phyloP scores from a whole-genome alignment of 192 early-diverging fungal genomes.

The Pilobolus umbonatus region DNA sequence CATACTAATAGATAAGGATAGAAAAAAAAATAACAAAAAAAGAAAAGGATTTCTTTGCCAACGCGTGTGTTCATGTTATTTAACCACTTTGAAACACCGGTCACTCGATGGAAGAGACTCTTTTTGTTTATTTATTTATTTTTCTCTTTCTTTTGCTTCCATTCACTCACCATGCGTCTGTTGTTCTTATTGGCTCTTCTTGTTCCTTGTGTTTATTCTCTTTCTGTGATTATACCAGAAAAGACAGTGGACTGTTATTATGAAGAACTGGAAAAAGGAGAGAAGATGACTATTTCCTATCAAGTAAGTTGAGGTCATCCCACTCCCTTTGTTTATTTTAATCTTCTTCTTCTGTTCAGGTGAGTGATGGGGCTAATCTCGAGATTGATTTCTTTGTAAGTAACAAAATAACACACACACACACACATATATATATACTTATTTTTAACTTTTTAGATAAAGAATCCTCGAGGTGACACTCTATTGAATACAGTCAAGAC shows the following conservation, averaged over 20 bases:
- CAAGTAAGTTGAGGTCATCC: slow-evolving; percentile 33
- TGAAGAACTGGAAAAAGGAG: slow-evolving; percentile 53
- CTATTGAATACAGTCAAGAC: slow-evolving; percentile 33
- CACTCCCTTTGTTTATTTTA: background rate
- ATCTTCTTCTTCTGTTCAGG: slow-evolving; percentile 21
- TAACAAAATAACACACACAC: background rate
- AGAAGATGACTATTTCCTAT: slow-evolving; percentile 63
- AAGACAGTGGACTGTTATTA: slow-evolving; percentile 53
- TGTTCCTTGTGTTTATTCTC: slow-evolving; percentile 6
- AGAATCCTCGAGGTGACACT: slow-evolving; percentile 36
- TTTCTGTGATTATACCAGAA: slow-evolving; percentile 14
- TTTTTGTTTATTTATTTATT: too few relatives aligned
- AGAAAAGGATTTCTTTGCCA: too few relatives aligned
- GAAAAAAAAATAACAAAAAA: too few relatives aligned
- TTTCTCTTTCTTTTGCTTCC: too few relatives aligned
- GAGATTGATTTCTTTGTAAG: slow-evolving; percentile 69
- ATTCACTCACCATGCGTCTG: too few relatives aligned
- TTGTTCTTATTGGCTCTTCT: background rate
- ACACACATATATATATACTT: background rate
- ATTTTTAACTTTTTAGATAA: slow-evolving; percentile 30
- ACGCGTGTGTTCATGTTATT: too few relatives aligned
- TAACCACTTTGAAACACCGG: too few relatives aligned
- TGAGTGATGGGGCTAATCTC: slow-evolving; percentile 57
- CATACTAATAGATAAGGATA: slow-evolving; percentile 4
- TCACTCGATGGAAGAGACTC: too few relatives aligned